A percentile compares a stretch with the other conserved stretches of the same genome.
These are phyloP conservation scores for Mycena metata DNA, from an alignment of 768 basidiomycete species.

Conservation along the genomic window DNA sequence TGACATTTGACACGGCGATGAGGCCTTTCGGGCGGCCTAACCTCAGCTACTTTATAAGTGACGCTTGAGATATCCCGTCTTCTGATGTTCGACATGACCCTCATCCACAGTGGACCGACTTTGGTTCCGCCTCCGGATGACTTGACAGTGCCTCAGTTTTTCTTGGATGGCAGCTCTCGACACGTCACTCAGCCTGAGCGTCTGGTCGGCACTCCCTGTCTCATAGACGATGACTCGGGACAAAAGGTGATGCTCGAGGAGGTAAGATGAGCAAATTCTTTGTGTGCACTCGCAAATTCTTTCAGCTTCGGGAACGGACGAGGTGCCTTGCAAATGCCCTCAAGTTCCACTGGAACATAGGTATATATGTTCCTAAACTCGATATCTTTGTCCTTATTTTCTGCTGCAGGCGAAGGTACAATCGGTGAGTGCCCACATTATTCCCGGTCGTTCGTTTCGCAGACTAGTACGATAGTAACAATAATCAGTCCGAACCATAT, in stretches of 20 bases:
- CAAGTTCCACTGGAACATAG: constrained; percentile 45
- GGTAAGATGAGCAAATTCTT: constrained; percentile 41
- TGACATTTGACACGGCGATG: constrained; percentile 27
- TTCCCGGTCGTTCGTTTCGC: neutral
- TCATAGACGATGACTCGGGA: constrained; percentile 57
- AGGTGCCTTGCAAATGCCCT: constrained; percentile 52
- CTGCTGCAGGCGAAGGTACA: constrained; percentile 49
- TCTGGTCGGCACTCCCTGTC: constrained; percentile 49
- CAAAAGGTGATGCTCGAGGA: constrained; percentile 51
- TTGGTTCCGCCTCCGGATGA: constrained; percentile 28
- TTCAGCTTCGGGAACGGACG: constrained; percentile 52
- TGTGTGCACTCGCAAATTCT: neutral
- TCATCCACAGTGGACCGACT: constrained; percentile 14
- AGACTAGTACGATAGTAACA: constrained; percentile 48
- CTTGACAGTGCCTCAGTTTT: constrained; percentile 58
- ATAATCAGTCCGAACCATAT: constrained; percentile 60
- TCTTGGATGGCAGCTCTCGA: constrained; percentile 49
- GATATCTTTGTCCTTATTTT: neutral
- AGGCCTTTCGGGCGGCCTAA: constrained; percentile 22
- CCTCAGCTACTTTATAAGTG: constrained; percentile 27
- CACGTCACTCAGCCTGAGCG: constrained; percentile 53
- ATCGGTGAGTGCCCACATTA: constrained; percentile 48
- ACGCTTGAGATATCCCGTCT: neutral
- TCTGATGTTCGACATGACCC: constrained; percentile 14
- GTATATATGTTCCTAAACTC: constrained; percentile 35